Base-by-base conservation (phyloP, 1,284 basidiomycete species). In the Limonomyces culmigenus region DNA sequence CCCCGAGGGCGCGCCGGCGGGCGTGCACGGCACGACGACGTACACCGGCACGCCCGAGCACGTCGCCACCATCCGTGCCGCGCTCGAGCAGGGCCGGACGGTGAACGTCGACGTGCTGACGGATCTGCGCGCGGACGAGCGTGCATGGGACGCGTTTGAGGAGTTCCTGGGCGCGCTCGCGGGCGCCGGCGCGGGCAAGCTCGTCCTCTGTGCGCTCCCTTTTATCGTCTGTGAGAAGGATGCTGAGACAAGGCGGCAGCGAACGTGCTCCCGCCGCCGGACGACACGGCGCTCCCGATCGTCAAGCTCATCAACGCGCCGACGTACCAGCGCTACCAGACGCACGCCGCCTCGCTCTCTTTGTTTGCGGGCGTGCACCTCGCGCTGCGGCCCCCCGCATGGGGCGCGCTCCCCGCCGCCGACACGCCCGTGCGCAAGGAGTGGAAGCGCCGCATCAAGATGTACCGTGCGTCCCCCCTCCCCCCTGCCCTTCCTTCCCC, bases 261-360 rank as follows among this genome's bases (percentile, higher is more conserved):
- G n/a, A 87, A 86, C 47, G 58, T 88, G 20, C 67, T 91, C 2
- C 86, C 85, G 16, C 87, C 87, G n/a, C 79, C 85, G 1, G 68
- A 86, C 44, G 73, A 75, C 43, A 59, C 79, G 32, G 58, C 69
- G 32, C 57, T 80, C 18, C 74, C 79, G 1, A 74, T 80, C 37
- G 77, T 84, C 19, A 75, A 83, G 48, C 60, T 86, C 49, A 73
- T 84, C 58, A 74, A 71, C 34, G 75, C 85, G 43, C 68, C 74
- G 2, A 65, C 63, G 4, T 91, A 88, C 52, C 62, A 68, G 19
- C 63, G 68, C 21, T 87, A 84, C 55, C 75, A 86, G 47, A 64
- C 72, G 3, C 78, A 78, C 38, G 66, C 74, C 13, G 76, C 84
- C 2, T 63, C 77, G 2, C 62, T 92, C 25, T 88, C 84, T 4